Conservation (phyloP, 1,284 basidiomycete species). For the Fomitopsis betulina region DNA sequence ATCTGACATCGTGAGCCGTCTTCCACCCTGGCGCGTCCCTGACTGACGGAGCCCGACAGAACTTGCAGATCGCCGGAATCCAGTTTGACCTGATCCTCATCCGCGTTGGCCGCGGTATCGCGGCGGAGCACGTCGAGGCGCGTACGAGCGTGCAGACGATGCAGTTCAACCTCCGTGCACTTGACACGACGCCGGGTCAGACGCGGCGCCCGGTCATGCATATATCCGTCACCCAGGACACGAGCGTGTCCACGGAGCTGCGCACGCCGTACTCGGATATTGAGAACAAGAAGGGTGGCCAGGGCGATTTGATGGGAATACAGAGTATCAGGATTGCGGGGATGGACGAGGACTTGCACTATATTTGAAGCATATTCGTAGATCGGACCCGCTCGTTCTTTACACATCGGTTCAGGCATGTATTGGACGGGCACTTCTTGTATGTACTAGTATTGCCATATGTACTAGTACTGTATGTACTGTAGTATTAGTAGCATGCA, state of each 20-base stretch:
- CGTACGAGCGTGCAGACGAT: conserved; percentile 1
- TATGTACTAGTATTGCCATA: too few relatives aligned
- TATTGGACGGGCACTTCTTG: too few relatives aligned
- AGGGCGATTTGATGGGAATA: not conserved
- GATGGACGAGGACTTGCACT: not conserved
- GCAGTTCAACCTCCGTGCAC: conserved; percentile 1
- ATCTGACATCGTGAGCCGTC: not conserved
- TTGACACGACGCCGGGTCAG: not conserved
- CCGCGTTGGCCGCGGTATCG: conserved; percentile 1
- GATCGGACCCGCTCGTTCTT: too few relatives aligned
- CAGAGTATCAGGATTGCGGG: not conserved
- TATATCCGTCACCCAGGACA: not conserved
- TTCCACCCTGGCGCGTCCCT: not conserved
- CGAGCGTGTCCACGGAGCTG: not conserved
- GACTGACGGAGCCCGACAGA: not conserved
- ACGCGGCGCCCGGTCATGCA: not conserved
- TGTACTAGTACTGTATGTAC: too few relatives aligned
- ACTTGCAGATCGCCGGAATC: conserved; percentile 23
- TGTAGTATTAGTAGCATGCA: too few relatives aligned
- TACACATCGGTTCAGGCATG: too few relatives aligned
- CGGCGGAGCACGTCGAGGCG: not conserved
- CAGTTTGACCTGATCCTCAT: conserved; percentile 36
- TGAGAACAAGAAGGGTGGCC: not conserved
- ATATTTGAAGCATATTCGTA: not conserved
- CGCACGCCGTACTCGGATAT: not conserved